Base-by-base conservation (phyloP, 805 yeast species). In the Metschnikowia continentalis region DNA sequence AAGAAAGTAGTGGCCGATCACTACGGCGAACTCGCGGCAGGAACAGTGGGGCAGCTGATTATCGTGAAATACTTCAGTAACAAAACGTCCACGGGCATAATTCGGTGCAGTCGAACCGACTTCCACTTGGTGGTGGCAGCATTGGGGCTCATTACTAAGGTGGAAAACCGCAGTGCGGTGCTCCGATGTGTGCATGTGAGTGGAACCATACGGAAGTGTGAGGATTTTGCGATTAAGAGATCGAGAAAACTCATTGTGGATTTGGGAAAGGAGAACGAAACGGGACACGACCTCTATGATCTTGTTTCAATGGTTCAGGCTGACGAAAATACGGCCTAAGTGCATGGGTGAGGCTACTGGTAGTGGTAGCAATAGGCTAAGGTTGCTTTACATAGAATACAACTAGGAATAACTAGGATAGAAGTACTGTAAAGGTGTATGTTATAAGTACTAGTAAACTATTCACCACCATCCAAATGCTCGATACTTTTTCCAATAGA, bases 181-280 rank as follows among this genome's bases (percentile, higher is more conserved):
- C 65, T 90, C 14, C 74, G 83, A 49, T 84, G 88, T 30, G 69
- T 79, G 4, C 86, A 85, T 51, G 82, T 88, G 0, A 84, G 96
- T 61, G 98, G 97, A 0, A 90, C 97, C 0, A 90, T 91, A 32
- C 84, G 83, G 63, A 89, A 88, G 62, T 81, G 95, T 56, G 96
- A 91, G 63, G 78, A 82, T 56, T 79, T 75, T 51, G 85, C 90
- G 0, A 81, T 88, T 11, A 54, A 55, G 30, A 65, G 75, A 49
- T 72, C 81, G 61, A 72, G 75, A 47, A 67, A 71, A 40, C 54
- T 68, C 41, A 68, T 78, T 61, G 55, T 46, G 10, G 53, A 51
- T 19, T 40, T 58, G 47, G 61, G 60, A 3, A 53, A 46, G 32
- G 57, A 50, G n/a, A 37, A 54, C 35, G 48, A 48, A 22, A 11